phyloP scores from a whole-genome alignment of 2,329 filamentous ascomycete species.

The Penicillium sp. region DNA sequence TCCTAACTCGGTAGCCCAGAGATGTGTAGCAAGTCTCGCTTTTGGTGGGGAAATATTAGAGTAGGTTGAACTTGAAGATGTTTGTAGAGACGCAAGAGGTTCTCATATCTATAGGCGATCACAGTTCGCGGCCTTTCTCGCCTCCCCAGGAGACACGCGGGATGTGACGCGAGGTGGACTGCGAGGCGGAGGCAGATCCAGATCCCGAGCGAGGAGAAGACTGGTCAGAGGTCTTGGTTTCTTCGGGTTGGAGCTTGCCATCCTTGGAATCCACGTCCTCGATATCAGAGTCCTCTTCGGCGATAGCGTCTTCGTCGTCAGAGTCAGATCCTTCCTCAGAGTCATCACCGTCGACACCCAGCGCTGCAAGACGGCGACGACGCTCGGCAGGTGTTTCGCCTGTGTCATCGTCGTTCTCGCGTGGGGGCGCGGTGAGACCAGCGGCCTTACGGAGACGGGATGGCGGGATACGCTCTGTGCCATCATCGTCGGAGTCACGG shows the following conservation, averaged over 20 bases:
- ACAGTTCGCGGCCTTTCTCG: constrained; percentile 36
- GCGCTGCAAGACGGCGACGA: constrained; percentile 47
- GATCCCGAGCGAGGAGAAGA: constrained; percentile 19
- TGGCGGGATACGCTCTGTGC: constrained; percentile 45
- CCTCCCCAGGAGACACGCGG: constrained; percentile 45
- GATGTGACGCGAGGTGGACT: constrained; percentile 26
- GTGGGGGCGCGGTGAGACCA: constrained; percentile 28
- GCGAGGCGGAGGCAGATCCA: constrained; percentile 15
- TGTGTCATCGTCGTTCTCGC: constrained; percentile 36
- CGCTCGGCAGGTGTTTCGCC: constrained; percentile 49
- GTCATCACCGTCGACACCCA: constrained; percentile 38
- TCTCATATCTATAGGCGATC: not conserved
- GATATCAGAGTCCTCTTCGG: constrained; percentile 20
- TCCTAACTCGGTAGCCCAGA: too few relatives aligned
- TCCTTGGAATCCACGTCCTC: constrained; percentile 23
- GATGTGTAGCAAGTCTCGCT: not conserved
- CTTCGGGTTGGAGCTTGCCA: constrained; percentile 36
- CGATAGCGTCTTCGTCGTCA: constrained; percentile 28
- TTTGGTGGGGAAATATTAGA: not conserved
- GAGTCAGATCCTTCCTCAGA: constrained; percentile 27
- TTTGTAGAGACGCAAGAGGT: not conserved
- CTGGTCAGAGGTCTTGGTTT: constrained; percentile 28
- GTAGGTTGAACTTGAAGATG: not conserved
- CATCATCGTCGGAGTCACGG: constrained; percentile 46
- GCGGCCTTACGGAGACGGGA: constrained; percentile 36